These are phyloP conservation scores for Fraxinus pennsylvanica DNA, from an alignment of 257 asterid genomes.

Conservation along the genomic window DNA sequence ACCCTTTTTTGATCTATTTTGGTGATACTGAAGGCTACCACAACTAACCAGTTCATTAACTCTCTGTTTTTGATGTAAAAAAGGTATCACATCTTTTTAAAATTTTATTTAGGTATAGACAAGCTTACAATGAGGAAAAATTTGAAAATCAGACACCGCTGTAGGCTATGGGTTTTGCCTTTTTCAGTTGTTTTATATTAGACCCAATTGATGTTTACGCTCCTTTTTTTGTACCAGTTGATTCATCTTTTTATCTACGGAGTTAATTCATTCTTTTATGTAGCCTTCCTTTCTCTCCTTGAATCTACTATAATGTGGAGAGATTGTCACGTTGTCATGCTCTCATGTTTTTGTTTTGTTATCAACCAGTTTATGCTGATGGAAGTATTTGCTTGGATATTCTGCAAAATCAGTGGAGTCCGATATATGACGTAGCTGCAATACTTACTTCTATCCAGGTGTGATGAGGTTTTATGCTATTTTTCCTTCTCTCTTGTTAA, in stretches of 20 bases:
- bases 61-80: neutral
- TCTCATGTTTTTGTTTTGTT: slow-evolving; percentile 7
- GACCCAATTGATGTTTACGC: neutral
- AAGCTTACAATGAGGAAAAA: neutral
- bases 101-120: neutral
- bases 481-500: neutral
- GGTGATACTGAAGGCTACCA: neutral
- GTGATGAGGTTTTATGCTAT: slow-evolving; percentile 7
- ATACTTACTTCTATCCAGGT: slow-evolving; percentile 95
- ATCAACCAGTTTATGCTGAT: slow-evolving; percentile 77
- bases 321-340: slow-evolving; percentile 2
- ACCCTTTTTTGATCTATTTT: neutral
- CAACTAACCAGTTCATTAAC: neutral
- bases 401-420: slow-evolving; percentile 96
- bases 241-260: neutral
- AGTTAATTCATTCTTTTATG: neutral
- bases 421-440: slow-evolving; percentile 92
- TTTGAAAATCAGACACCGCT: neutral
- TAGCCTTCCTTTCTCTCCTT: neutral
- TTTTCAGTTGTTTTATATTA: neutral
- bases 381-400: slow-evolving; percentile 94
- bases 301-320: neutral
- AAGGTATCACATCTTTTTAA: neutral
- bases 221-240: neutral
- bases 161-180: neutral